These are phyloP conservation scores for Ganoderma multipileum DNA, from an alignment of 1,284 basidiomycete species.

Conservation along the genomic window DNA sequence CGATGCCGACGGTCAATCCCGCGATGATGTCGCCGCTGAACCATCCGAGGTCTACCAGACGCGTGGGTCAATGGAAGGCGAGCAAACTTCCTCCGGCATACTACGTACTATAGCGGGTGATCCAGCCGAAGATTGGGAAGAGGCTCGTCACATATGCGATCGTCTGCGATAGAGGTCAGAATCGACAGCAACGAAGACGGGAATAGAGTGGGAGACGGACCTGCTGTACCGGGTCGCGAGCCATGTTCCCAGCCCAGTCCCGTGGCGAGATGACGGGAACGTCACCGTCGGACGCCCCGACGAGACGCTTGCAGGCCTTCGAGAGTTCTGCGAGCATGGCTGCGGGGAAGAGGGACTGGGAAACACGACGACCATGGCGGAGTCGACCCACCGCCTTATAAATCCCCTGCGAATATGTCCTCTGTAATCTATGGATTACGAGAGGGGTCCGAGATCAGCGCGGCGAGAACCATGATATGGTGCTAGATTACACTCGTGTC, in stretches of 20 bases:
- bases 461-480: constrained; percentile 14
- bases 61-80: constrained; percentile 2
- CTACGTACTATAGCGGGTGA: constrained; percentile 76
- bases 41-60: constrained; percentile 66
- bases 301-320: constrained; percentile 58
- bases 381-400: constrained; percentile 15
- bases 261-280: constrained; percentile 60
- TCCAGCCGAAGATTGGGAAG: constrained; percentile 86
- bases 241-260: constrained; percentile 53
- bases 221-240: constrained; percentile 47
- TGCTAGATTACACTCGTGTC: constrained; percentile 18
- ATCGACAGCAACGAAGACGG: constrained; percentile 1
- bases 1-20: constrained; percentile 89
- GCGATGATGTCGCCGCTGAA: constrained; percentile 83
- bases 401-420: constrained; percentile 4
- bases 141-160: constrained; percentile 68
- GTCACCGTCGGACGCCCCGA: constrained; percentile 63
- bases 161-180: constrained; percentile 45
- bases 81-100: not conserved
- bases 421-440: constrained; percentile 24
- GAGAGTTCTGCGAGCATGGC: constrained; percentile 52
- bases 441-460: constrained; percentile 26
- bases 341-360: constrained; percentile 17
- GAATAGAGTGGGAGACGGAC: constrained; percentile 20
- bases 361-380: constrained; percentile 12